Evolutionary conservation across 2,329 filamentous ascomycete species (phyloP).

Genomic region (Exserohilum rostratum): DNA sequence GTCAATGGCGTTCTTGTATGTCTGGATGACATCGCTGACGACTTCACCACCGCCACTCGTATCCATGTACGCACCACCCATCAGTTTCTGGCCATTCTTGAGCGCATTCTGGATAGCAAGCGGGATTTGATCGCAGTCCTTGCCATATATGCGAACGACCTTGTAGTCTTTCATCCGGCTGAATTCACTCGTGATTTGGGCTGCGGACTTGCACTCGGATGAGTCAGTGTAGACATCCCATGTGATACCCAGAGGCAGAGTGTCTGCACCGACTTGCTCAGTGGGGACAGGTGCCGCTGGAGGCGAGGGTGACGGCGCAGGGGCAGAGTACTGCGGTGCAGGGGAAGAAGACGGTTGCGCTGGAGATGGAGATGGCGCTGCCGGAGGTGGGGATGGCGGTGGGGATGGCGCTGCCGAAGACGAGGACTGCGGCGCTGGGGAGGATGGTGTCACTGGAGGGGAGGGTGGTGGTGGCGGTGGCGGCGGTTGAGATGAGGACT

Average conservation of each 20-base stretch:
- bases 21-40: constrained; percentile 60
- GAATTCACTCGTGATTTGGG: constrained; percentile 70
- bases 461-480: background rate
- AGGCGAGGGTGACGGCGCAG: constrained; percentile 3
- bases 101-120: constrained; percentile 68
- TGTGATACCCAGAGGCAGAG: constrained; percentile 40
- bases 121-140: constrained; percentile 75
- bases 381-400: too few species aligned
- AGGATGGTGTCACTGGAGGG: background rate
- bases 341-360: background rate
- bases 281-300: constrained; percentile 10
- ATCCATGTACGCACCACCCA: constrained; percentile 76
- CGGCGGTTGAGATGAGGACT: constrained; percentile 8
- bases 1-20: constrained; percentile 64
- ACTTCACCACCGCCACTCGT: constrained; percentile 49
- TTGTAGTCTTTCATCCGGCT: constrained; percentile 63
- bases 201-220: constrained; percentile 66
- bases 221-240: constrained; percentile 41
- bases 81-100: constrained; percentile 70
- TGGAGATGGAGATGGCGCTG: background rate
- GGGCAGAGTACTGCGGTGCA: too few species aligned
- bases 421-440: background rate
- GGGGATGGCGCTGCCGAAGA: background rate
- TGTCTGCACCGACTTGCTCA: constrained; percentile 1
- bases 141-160: constrained; percentile 77